Conservation (phyloP, 108 stramenopile genomes). For the Cyclotella distinguenda region DNA sequence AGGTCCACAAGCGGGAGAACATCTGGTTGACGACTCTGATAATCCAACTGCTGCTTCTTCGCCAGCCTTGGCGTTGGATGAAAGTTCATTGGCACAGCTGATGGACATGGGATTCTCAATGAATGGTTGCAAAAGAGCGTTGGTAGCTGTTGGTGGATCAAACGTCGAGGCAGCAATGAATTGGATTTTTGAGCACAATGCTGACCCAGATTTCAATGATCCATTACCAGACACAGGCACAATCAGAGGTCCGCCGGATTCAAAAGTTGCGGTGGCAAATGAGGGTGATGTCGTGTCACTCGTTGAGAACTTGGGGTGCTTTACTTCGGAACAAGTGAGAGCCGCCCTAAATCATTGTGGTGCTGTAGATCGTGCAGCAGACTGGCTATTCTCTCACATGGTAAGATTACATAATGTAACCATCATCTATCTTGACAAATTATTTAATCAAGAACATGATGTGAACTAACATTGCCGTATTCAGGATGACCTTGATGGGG, state of each 20-base stretch:
- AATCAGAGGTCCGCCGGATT: slow-evolving; percentile 33
- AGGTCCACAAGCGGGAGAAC: slow-evolving; percentile 88
- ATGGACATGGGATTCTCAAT: slow-evolving; percentile 97
- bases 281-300: slow-evolving; percentile 76
- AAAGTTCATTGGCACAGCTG: slow-evolving; percentile 79
- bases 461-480: neutral
- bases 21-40: slow-evolving; percentile 64
- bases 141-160: slow-evolving; percentile 85
- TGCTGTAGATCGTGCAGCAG: slow-evolving; percentile 91
- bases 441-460: neutral
- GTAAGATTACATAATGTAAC: too few relatives aligned
- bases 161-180: slow-evolving; percentile 94
- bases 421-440: too few relatives aligned
- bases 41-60: slow-evolving; percentile 30
- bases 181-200: slow-evolving; percentile 97
- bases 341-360: slow-evolving; percentile 89
- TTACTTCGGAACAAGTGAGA: slow-evolving; percentile 87
- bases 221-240: slow-evolving; percentile 67
- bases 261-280: slow-evolving; percentile 50
- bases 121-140: slow-evolving; percentile 94
- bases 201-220: slow-evolving; percentile 96
- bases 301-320: slow-evolving; percentile 89
- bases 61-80: slow-evolving; percentile 64
- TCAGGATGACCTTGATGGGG: slow-evolving; percentile 83
- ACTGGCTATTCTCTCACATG: slow-evolving; percentile 97